Evolutionary conservation across 1,139 yeast species (phyloP).

Genomic region (Suhomyces coccinellae): DNA sequence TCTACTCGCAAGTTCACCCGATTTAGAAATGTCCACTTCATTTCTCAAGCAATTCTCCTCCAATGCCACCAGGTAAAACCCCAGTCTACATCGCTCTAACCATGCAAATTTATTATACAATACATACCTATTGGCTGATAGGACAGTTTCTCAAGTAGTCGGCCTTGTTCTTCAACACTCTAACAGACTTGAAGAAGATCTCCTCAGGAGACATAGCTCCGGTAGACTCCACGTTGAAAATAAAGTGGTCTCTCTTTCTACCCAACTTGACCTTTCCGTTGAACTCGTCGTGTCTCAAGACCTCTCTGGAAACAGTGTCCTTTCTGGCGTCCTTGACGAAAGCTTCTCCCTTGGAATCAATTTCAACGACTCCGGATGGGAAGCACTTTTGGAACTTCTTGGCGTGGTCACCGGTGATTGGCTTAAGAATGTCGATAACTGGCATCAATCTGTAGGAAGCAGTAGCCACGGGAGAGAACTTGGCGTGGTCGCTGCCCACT

Average conservation of each 20-base stretch:
- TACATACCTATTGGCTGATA: conserved; percentile 51
- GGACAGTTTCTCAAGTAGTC: conserved; percentile 78
- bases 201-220: conserved; percentile 98
- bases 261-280: conserved; percentile 88
- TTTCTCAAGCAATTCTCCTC: no score
- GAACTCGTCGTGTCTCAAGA: conserved; percentile 88
- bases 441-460: conserved; percentile 97
- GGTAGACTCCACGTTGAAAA: conserved; percentile 89
- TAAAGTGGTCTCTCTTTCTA: conserved; percentile 87
- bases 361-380: conserved; percentile 88
- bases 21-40: no score
- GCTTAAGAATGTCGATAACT: conserved; percentile 73
- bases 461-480: conserved; percentile 94
- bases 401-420: conserved; percentile 79
- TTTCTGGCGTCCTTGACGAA: conserved; percentile 82
- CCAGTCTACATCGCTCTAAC: not conserved
- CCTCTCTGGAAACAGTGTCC: conserved; percentile 97
- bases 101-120: conserved; percentile 8
- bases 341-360: conserved; percentile 70
- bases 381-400: conserved; percentile 81
- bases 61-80: no score
- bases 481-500: conserved; percentile 93
- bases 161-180: conserved; percentile 83
- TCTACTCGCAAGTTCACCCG: no score
- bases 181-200: conserved; percentile 85